Base-by-base conservation (phyloP, 305 asterid genomes). In the Fraxinus paxiana region DNA sequence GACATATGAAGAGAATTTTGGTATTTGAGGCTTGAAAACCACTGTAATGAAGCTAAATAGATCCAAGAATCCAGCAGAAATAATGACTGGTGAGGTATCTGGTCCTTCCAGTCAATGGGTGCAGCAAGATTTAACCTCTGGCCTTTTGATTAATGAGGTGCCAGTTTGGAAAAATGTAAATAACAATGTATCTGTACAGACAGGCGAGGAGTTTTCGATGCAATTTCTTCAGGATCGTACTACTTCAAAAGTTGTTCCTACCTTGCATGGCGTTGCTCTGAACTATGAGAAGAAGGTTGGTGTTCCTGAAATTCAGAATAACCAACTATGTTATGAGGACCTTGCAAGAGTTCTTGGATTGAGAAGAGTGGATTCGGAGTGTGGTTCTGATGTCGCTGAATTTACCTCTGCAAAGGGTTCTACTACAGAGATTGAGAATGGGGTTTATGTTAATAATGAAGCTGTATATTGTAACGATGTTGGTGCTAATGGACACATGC, bases 311-410 rank as follows among this genome's bases (percentile, higher is more conserved):
- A 86, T 82, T 54, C 86, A 84, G 81, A 88, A 83, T 76, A 80
- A 78, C 73, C 92, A 85, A 80, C 59, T 77, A 81, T 88, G 87
- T 83, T 89, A 88, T 13, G 97, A 89, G 88, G 94, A 91, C 74
- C 90, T 90, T 80, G 86, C 90, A n/a, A 80, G 88, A 84, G 84
- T 87, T 87, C 95, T 89, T 85, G 93, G 93, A 65, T 83, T 93
- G 85, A 37, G 81, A 73, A 87, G 92, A 86, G 85, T 86, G 92
- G 91, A 92, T 82, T 92, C 96, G 63, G 94, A 85, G 72, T 89
- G 93, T 75, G 87, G 87, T 59, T 88, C 92, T 67, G 91, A 88
- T 79, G 35, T 82, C 80, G 76, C 86, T 33, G 94, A 89, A 82
- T 85, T 81, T 76, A 81, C 90, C 85, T 91, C 92, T 72, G 90